Percentiles rank a stretch among this genome's conserved stretches.
Evolutionary conservation across 1,284 basidiomycete genomes (phyloP).

Genomic region (Caloboletus firmus): DNA sequence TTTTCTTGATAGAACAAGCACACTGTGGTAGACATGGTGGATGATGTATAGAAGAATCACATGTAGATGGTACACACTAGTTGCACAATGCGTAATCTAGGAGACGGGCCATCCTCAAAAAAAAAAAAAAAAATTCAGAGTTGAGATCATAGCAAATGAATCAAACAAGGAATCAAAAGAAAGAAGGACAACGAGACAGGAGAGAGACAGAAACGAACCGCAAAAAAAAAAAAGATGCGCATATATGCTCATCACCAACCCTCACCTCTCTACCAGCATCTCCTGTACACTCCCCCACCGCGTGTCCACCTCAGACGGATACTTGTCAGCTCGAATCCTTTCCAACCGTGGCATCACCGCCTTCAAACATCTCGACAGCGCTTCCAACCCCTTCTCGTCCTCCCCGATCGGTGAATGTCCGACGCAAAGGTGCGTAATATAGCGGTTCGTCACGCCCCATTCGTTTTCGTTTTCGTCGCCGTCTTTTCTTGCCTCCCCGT

Average conservation of each 20-base stretch:
- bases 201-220: neutral
- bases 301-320: slow-evolving; percentile 10
- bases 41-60: neutral
- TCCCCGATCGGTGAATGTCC: slow-evolving; percentile 26
- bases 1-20: too few species aligned
- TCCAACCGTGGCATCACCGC: slow-evolving; percentile 25
- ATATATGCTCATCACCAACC: too few species aligned
- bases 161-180: neutral
- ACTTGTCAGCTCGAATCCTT: slow-evolving; percentile 20
- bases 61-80: neutral
- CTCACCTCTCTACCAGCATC: slow-evolving; percentile 9
- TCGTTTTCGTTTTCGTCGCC: neutral
- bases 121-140: too few species aligned
- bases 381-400: neutral
- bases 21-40: too few species aligned
- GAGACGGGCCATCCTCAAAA: neutral
- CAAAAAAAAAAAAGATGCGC: neutral
- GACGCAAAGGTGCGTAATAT: slow-evolving; percentile 18
- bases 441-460: slow-evolving; percentile 23
- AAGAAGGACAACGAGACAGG: neutral
- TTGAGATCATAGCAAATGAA: neutral
- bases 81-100: neutral
- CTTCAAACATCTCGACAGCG: slow-evolving; percentile 15
- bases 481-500: neutral
- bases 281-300: slow-evolving; percentile 18